Evolutionary conservation across 768 basidiomycete species (phyloP).

Genomic region (Lactarius indigo): DNA sequence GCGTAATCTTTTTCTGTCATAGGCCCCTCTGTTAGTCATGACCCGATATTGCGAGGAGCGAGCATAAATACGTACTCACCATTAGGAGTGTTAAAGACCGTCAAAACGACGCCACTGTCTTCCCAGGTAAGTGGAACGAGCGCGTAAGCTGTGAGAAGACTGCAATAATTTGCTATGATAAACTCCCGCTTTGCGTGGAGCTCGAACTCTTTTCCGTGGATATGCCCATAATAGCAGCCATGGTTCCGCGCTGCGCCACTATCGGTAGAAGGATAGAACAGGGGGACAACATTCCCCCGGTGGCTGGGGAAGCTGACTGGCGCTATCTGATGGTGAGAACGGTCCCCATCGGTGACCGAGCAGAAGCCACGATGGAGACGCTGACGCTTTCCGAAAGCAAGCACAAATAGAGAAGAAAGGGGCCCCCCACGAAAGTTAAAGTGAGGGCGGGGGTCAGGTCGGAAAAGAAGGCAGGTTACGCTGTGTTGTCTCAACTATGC

Average conservation of each 20-base stretch:
- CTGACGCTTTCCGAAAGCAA: slow-evolving; percentile 69
- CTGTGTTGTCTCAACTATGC: too few species aligned
- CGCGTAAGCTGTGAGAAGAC: slow-evolving; percentile 82
- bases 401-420: slow-evolving; percentile 85
- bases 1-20: slow-evolving; percentile 55
- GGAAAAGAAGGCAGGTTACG: slow-evolving; percentile 66
- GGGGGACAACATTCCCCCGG: slow-evolving; percentile 42
- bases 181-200: slow-evolving; percentile 88
- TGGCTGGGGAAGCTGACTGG: slow-evolving; percentile 56
- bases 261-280: background rate
- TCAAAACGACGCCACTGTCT: slow-evolving; percentile 62
- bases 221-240: slow-evolving; percentile 62
- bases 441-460: slow-evolving; percentile 72
- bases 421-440: slow-evolving; percentile 98
- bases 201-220: slow-evolving; percentile 87
- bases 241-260: slow-evolving; percentile 73
- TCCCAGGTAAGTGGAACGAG: slow-evolving; percentile 67
- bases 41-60: background rate
- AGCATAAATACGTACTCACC: slow-evolving; percentile 56
- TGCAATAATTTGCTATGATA: slow-evolving; percentile 76
- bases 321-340: slow-evolving; percentile 66
- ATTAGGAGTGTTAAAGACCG: slow-evolving; percentile 54
- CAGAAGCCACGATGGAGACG: slow-evolving; percentile 70
- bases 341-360: slow-evolving; percentile 73
- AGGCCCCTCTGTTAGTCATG: background rate